Evolutionary conservation across 2,329 filamentous ascomycete species (phyloP), one percentile per base, ranked within the genome.

Genomic region (Xylariaceae sp.): DNA sequence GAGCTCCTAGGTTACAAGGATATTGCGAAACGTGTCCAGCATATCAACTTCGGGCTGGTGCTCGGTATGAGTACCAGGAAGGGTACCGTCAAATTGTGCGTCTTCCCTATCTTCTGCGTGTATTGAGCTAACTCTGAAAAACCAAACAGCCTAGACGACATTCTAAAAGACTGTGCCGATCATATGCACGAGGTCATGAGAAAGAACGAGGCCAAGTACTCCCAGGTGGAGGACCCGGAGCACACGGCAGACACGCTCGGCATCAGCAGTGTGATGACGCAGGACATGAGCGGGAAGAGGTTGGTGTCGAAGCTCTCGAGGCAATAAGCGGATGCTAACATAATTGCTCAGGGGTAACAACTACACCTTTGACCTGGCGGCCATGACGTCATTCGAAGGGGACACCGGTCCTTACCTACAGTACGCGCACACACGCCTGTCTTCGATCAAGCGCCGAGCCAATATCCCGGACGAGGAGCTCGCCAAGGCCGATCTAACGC

Each of bases 161-260:
- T 92, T 65, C 79, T 93, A 54, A 81, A 83, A 41, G 89, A 93
- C 65, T 91, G 96, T 7, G 88, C 86, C 67, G 93, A 97, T 52
- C 91, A 93, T 76, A 99, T 99, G 95, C 93, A 98, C 80, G 91
- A 96, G 59, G 91, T 96, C 49, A 99, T 99, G 95, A 86, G 80
- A 75, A 89, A 89, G 78, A 98, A 98, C 74, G 82, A 89, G 67
- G 81, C 83, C 70, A 99, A 99, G 80, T 99, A 98, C 75, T 78
- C 86, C 54, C 92, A 97, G 75, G 88, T 99, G 19, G 89, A 88
- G 69, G 81, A 98, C 73, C 93, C 93, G 0, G 87, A 86, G 52
- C 83, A 85, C 52, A 89, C 88, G 9, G 92, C 95, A 59, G 95
- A 98, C 76, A 91, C 85, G 10, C 83, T 98, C 2, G 95, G 93